phyloP scores from a whole-genome alignment of 2,329 filamentous ascomycete genomes.

The Fusarium anthophilum region DNA sequence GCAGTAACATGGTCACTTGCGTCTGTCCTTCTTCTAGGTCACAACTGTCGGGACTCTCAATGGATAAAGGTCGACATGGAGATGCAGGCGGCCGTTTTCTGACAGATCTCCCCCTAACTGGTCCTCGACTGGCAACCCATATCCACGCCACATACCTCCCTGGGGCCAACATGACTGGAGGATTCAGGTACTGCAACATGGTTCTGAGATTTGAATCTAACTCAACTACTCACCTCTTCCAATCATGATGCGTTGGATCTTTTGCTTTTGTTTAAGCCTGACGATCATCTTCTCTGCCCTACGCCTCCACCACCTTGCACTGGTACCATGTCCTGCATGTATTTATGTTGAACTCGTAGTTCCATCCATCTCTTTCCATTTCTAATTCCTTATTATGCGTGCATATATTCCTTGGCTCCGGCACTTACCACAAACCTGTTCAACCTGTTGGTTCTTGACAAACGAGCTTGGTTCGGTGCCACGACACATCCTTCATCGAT shows the following conservation, averaged over 20 bases:
- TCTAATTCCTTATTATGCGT: background rate
- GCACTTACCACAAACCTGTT: slow-evolving; percentile 1
- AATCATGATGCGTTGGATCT: slow-evolving; percentile 1
- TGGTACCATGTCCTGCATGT: background rate
- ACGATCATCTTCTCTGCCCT: slow-evolving; percentile 11
- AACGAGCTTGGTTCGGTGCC: slow-evolving; percentile 3
- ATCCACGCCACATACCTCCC: slow-evolving; percentile 38
- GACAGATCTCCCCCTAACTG: slow-evolving; percentile 14
- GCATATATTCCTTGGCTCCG: background rate
- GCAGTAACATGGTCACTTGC: background rate
- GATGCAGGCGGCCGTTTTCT: slow-evolving; percentile 24
- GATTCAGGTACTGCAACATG: slow-evolving; percentile 8
- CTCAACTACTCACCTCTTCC: slow-evolving; percentile 3
- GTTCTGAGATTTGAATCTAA: slow-evolving; percentile 27
- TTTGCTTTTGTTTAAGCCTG: slow-evolving; percentile 24
- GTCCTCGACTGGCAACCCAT: slow-evolving; percentile 24
- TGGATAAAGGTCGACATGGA: background rate
- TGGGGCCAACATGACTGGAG: slow-evolving; percentile 17
- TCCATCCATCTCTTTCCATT: background rate
- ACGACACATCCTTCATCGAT: slow-evolving; percentile 1
- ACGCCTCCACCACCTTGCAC: background rate
- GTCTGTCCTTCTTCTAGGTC: background rate
- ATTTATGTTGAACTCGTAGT: background rate
- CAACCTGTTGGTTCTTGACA: slow-evolving; percentile 11
- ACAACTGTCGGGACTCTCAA: background rate